A percentile compares a stretch with the other conserved stretches of the same genome.
Evolutionary conservation across 1,284 basidiomycete genomes (phyloP).

Genomic region (Heterobasidion irregulare): DNA sequence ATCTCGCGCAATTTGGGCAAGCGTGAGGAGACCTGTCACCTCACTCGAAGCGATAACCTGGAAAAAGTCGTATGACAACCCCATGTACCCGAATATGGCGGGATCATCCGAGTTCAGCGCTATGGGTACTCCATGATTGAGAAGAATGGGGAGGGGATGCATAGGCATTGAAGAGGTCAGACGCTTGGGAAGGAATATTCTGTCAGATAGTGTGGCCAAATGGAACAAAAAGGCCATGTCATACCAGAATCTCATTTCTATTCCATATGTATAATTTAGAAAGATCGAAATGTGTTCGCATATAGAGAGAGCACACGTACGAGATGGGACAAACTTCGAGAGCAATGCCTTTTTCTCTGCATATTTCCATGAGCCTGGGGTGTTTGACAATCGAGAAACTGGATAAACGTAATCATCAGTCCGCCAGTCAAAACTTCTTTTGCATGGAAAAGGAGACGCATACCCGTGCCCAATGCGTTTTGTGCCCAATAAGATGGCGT

Average conservation of each 20-base stretch:
- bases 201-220: neutral
- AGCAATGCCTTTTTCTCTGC: constrained; percentile 53
- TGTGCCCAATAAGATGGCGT: constrained; percentile 69
- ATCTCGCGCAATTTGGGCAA: constrained; percentile 53
- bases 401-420: neutral
- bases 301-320: constrained; percentile 28
- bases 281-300: neutral
- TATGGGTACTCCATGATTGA: constrained; percentile 65
- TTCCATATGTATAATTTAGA: constrained; percentile 3
- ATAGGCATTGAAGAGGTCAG: constrained; percentile 68
- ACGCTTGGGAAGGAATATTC: constrained; percentile 28
- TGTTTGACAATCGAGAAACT: constrained; percentile 71
- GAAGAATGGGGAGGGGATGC: constrained; percentile 58
- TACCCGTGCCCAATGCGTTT: constrained; percentile 77
- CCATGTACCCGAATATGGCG: constrained; percentile 69
- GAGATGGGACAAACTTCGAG: constrained; percentile 70
- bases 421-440: neutral
- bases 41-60: constrained; percentile 66
- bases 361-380: constrained; percentile 59
- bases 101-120: constrained; percentile 70
- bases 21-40: constrained; percentile 49
- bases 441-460: constrained; percentile 4
- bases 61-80: constrained; percentile 65
- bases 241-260: constrained; percentile 64
- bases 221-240: constrained; percentile 6